Evolutionary conservation across 2,329 filamentous ascomycete species (phyloP).

Genomic region (Chrysosporium keratinophilum): DNA sequence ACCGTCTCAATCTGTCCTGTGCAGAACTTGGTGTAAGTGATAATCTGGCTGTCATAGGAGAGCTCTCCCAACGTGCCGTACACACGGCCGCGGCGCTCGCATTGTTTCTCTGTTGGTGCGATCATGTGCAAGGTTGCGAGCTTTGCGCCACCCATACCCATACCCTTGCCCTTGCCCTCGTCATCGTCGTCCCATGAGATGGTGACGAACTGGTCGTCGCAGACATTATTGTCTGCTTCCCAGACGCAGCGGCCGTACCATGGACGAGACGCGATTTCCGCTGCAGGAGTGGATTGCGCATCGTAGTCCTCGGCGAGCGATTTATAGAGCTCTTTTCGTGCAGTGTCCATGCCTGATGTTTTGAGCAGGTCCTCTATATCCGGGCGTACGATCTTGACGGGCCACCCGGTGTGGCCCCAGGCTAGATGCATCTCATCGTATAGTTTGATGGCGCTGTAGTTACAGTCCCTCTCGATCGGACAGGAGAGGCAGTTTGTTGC

Average conservation of each 20-base stretch:
- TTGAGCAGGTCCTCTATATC: constrained; percentile 71
- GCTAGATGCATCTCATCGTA: constrained; percentile 62
- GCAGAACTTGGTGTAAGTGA: constrained; percentile 62
- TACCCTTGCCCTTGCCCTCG: constrained; percentile 18
- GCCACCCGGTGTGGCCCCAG: constrained; percentile 63
- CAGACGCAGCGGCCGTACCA: constrained; percentile 96
- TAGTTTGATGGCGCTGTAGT: constrained; percentile 74
- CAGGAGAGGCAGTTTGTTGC: constrained; percentile 86
- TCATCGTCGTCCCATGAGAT: constrained; percentile 76
- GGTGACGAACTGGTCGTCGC: constrained; percentile 83
- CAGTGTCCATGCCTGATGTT: constrained; percentile 38
- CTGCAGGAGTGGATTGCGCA: constrained; percentile 43
- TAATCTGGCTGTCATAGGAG: constrained; percentile 67
- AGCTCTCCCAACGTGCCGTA: constrained; percentile 84
- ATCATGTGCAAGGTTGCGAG: constrained; percentile 90
- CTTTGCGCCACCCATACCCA: constrained; percentile 53
- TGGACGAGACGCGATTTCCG: constrained; percentile 40
- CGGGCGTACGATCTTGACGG: constrained; percentile 76
- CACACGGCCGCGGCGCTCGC: constrained; percentile 70
- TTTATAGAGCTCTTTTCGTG: constrained; percentile 41
- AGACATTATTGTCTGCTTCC: constrained; percentile 85
- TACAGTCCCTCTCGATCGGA: constrained; percentile 61
- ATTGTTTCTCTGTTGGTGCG: constrained; percentile 76
- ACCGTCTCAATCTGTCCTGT: constrained; percentile 44
- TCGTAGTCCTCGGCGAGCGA: constrained; percentile 47